Evolutionary conservation across 2,329 filamentous ascomycete species (phyloP), one percentile per base, ranked within the genome.

Genomic region (Monosporascus sp.): DNA sequence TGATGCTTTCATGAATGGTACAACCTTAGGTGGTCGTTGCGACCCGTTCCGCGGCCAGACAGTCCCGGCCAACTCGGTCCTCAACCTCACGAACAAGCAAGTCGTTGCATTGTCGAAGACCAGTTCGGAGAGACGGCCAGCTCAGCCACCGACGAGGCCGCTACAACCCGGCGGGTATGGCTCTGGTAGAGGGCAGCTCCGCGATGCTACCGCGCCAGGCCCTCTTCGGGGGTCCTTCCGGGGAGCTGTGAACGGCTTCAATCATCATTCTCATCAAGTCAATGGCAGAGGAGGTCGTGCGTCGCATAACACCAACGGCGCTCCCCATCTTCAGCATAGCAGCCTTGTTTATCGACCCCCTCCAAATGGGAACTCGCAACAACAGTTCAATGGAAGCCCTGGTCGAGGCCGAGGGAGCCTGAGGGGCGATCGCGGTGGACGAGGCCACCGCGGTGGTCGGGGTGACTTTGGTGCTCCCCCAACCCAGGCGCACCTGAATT

Each of bases 1-100:
- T 68, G 83, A 84, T 14, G 88, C 91, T 0, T 99, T 99, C 72
- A 97, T 99, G 92, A 96, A 91, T 66, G 94, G 94, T 58, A 97
- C 92, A 2, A 94, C 89, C 0, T 80, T 99, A 17, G 89, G 90
- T 55, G 91, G 92, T 53, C 87, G 94, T 55, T 96, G 93, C 67
- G 91, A 91, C 26, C 86, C 90, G 38, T 99, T 99, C 84, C 85
- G 93, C 37, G 94, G 94, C 50, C 92, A 94, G 68, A 97, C 94
- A 0, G 91, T 99, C 4, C 84, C 91, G 2, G 83, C 87, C 7
- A 88, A 88, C n/a, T 88, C 89, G 1, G 91, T 97, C 2, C 80
- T 99, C 37, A 99, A 99, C 72, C 77, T 96, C 53, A 87, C 86
- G 1, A 79, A 92, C 65, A 87, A 82, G 62, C 94, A 99, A 73